Evolutionary conservation across 306 rosid genomes (phyloP), one percentile per base, ranked within the genome.

Genomic region (Prunus davidiana): DNA sequence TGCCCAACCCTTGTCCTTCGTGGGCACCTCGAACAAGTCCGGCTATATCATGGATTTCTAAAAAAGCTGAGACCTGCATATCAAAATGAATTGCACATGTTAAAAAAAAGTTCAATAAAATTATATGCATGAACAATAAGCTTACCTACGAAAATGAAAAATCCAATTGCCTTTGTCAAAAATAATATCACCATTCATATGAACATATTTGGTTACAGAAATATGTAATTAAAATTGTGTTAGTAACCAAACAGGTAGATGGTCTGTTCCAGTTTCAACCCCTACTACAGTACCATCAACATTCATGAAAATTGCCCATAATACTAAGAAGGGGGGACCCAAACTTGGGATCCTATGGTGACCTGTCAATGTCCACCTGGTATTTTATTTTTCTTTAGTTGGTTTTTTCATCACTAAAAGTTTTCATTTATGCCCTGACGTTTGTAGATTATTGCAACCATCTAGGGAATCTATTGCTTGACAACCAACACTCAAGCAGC

Each of bases 11-110:
- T 82, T 96, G 96, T 72, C 99, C 99, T 80, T 90, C 76, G 84
- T 96, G 99, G 69, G 99, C 99, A 64, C 98, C 99, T 63, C 91
- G 88, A 82, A 96, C 99, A 84, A 96, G 82, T 75, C 99, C 99
- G 74, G 98, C 98, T 41, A 92, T 96, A 78, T 96, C 99, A 80
- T 92, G 99, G 76, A 96, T 96, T 86, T 96, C 98, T 68, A 96
- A 82, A 83, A 96, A 96, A 71, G 99, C 99, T 5, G 97, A 85
- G 81, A 92, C 87, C 99, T 96, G 82, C 2, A 78, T 54, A 58
- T 43, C 56, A 72, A 67, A 38, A 38, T 67, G 24, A 78, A 69
- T 32, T 81, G 22, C 73, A 69, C 47, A 25, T 10, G 7, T 75
- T 73, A 6, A 38, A 47, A 12, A 72, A 30, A 4, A 47, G 46